Evolutionary conservation across 179 eudicot species (phyloP).

Genomic region (Beta lomatogona): DNA sequence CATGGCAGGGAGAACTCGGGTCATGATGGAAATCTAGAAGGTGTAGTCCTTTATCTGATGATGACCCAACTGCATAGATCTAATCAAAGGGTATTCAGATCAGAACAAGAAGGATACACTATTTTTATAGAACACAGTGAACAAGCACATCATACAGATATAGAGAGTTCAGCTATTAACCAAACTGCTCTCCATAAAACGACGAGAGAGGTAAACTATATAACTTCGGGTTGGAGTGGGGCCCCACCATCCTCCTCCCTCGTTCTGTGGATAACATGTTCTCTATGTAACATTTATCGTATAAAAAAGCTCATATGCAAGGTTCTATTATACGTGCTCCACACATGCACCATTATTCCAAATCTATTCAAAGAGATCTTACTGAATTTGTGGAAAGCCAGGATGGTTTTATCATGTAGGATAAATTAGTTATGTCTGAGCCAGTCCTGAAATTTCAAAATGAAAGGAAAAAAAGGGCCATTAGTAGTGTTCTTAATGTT

Average conservation of each 20-base stretch:
- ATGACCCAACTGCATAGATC: conserved; percentile 83
- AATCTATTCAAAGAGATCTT: conserved; percentile 30
- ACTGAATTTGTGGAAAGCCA: conserved; percentile 77
- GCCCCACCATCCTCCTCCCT: too few species aligned
- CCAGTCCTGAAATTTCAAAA: conserved; percentile 46
- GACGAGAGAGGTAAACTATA: too few species aligned
- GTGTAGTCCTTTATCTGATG: conserved; percentile 62
- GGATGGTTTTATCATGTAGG: conserved; percentile 65
- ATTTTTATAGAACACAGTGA: neutral
- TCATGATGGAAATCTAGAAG: conserved; percentile 84
- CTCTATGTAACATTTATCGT: neutral
- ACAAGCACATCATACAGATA: neutral
- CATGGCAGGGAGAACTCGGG: conserved; percentile 73
- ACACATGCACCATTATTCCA: conserved; percentile 9
- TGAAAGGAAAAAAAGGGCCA: conserved; percentile 11
- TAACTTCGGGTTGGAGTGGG: too few species aligned
- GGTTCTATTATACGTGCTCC: neutral
- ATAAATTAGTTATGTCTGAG: conserved; percentile 32
- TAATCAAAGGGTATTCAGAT: conserved; percentile 28
- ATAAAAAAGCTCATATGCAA: neutral
- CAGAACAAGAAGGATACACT: neutral
- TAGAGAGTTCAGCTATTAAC: neutral
- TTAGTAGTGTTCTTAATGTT: neutral
- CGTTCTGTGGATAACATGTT: too few species aligned
- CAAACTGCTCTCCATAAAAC: too few species aligned